Conservation (phyloP, 208 protist genomes). For the Crithidia sp. region DNA sequence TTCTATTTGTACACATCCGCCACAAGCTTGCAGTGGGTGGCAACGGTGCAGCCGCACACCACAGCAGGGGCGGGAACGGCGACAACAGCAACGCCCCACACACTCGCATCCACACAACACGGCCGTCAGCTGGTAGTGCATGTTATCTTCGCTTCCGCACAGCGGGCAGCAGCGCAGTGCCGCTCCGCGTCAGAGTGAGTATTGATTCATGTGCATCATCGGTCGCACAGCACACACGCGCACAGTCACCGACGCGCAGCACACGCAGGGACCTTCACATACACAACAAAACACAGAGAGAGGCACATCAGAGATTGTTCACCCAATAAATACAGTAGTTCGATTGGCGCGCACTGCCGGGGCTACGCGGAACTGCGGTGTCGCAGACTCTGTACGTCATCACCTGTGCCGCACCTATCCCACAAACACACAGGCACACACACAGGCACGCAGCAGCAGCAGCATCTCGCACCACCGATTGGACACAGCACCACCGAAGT, state of each 20-base stretch:
- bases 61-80: too few relatives aligned
- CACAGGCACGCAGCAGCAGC: neutral
- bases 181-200: conserved; percentile 46
- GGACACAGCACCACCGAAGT: conserved; percentile 22
- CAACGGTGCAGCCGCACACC: too few relatives aligned
- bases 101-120: neutral
- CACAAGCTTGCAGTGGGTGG: too few relatives aligned
- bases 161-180: conserved; percentile 27
- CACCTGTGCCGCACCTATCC: conserved; percentile 4
- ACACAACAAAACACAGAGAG: neutral
- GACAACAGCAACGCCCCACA: too few relatives aligned
- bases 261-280: neutral
- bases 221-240: neutral
- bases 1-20: too few relatives aligned
- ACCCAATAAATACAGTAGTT: conserved; percentile 40
- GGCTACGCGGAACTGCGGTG: conserved; percentile 25
- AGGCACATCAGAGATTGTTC: conserved; percentile 42
- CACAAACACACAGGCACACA: neutral
- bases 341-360: conserved; percentile 11
- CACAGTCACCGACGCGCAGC: neutral
- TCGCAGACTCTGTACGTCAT: conserved; percentile 41
- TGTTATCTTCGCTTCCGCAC: conserved; percentile 60
- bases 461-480: conserved; percentile 33
- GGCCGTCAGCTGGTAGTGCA: conserved; percentile 59
- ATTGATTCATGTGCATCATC: conserved; percentile 59